Percentiles rank a stretch among this genome's conserved stretches.
These are phyloP conservation scores for Fraxinus anomala DNA, from an alignment of 257 asterid species.

Conservation along the genomic window DNA sequence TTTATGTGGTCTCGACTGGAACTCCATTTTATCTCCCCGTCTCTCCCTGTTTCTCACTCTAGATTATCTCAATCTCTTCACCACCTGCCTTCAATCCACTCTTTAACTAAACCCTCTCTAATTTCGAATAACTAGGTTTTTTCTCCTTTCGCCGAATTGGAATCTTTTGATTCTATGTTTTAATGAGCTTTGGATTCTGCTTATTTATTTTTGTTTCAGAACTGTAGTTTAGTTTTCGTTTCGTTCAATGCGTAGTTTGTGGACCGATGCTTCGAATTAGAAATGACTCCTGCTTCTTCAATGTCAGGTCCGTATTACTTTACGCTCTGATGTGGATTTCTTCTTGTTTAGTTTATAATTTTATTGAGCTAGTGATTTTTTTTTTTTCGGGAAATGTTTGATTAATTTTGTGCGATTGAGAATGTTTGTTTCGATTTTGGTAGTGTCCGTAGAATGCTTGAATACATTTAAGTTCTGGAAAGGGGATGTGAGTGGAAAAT, in stretches of 20 bases:
- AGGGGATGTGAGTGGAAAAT: constrained; percentile 66
- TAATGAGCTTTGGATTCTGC: constrained; percentile 26
- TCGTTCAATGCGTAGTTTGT: constrained; percentile 39
- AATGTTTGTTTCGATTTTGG: constrained; percentile 18
- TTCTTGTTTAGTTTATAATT: constrained; percentile 17
- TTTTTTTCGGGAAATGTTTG: not conserved
- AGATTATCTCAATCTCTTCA: constrained; percentile 34
- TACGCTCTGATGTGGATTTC: not conserved
- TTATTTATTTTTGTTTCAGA: constrained; percentile 23
- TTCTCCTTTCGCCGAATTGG: not conserved
- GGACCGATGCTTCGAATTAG: constrained; percentile 69
- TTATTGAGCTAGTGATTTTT: constrained; percentile 18
- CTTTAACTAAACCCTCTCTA: constrained; percentile 14
- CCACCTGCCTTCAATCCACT: constrained; percentile 13
- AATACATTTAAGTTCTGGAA: constrained; percentile 72
- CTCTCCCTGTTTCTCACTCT: constrained; percentile 1
- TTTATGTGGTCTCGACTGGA: constrained; percentile 59
- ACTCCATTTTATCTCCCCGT: constrained; percentile 42
- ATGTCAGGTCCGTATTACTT: constrained; percentile 56
- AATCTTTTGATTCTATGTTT: not conserved
- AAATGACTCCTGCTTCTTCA: constrained; percentile 71
- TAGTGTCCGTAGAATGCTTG: constrained; percentile 81
- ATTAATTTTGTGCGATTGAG: constrained; percentile 7
- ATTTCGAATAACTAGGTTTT: not conserved
- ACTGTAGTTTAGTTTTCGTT: constrained; percentile 30